A percentile compares a stretch with the other conserved stretches of the same genome.
phyloP scores from a whole-genome alignment of 352 stramenopile genomes.

The Phytophthora lateralis region DNA sequence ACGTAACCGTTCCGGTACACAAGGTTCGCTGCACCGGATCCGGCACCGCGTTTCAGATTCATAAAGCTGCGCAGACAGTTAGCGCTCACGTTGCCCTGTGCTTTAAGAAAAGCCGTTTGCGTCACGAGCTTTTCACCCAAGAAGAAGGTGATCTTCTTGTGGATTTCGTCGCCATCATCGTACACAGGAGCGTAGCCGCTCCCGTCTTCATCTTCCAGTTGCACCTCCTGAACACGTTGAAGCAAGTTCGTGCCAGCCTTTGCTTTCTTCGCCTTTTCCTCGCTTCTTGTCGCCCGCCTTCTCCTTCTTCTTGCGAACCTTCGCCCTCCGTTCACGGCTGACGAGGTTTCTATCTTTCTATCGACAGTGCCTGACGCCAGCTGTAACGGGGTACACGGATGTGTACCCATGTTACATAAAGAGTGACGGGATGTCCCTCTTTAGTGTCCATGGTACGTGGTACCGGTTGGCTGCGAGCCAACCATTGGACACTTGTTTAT shows the following conservation, averaged over 20 bases:
- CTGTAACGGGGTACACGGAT: too few species aligned
- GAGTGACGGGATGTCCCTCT: too few species aligned
- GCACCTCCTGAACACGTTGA: conserved; percentile 38
- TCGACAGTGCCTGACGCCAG: too few species aligned
- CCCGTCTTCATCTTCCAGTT: conserved; percentile 23
- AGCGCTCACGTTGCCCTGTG: conserved; percentile 42
- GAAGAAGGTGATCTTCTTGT: conserved; percentile 49
- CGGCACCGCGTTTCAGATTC: conserved; percentile 31
- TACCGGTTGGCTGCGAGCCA: too few species aligned
- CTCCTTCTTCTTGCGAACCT: conserved; percentile 20
- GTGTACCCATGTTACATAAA: too few species aligned
- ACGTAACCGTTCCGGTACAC: conserved; percentile 52
- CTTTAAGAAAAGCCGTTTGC: conserved; percentile 37
- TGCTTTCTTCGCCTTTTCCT: conserved; percentile 31
- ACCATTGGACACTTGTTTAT: too few species aligned
- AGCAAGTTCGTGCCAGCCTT: conserved; percentile 35
- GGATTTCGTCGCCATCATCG: conserved; percentile 57
- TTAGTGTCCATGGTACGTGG: too few species aligned
- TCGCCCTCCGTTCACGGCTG: too few species aligned
- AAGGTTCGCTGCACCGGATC: conserved; percentile 33
- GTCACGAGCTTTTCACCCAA: conserved; percentile 37
- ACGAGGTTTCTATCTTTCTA: too few species aligned
- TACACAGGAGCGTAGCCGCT: conserved; percentile 46
- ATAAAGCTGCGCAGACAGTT: conserved; percentile 55
- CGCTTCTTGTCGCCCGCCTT: conserved; percentile 16